Evolutionary conservation across 1,284 basidiomycete genomes (phyloP), one percentile per base, ranked within the genome.

Genomic region (Fomitopsis palustris): DNA sequence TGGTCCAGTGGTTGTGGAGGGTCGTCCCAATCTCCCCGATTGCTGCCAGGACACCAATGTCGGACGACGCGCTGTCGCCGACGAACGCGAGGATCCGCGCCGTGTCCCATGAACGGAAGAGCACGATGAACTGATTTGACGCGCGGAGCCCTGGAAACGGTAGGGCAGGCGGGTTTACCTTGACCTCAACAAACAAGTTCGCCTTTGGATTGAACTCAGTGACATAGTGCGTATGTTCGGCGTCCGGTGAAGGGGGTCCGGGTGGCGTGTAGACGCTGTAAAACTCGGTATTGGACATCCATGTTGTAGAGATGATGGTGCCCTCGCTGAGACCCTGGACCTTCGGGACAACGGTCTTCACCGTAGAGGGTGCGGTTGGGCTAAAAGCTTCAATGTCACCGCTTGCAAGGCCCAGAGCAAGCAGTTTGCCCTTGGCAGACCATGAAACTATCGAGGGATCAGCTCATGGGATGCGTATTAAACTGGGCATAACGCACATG

Each of bases 381-480:
- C 81, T 80, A 69, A 86, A 90, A 2, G 91, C 87, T 42, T 88
- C 70, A 33, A 95, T 85, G 58, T 89, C 85, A 3, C 93, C 92
- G 19, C 78, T 81, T 59, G 81, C 81, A 16, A 92, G 74, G 31
- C 90, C 93, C 42, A 93, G 81, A 0, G 90, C 92, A 35, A 95
- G 74, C 63, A 93, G 92, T 70, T 93, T 95, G 49, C 92, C 93
- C 69, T 92, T 93, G 2, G 91, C 87, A 2, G 93, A 94, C 92
- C 93, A 95, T 21, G 86, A 84, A 5, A 88, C 88, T 88, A 23
- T 59, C 19, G 49, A 47, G 0, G n/a, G 29, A 51, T 69, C 19
- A 67, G 61, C 60, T 35, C n/a, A n/a, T n/a, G n/a, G n/a, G n/a
- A n/a, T n/a, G n/a, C n/a, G n/a, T n/a, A n/a, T n/a, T n/a, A n/a